Evolutionary conservation across 495 filamentous ascomycete species (phyloP), one percentile per base, ranked within the genome.

Genomic region (Trichoderma virens): DNA sequence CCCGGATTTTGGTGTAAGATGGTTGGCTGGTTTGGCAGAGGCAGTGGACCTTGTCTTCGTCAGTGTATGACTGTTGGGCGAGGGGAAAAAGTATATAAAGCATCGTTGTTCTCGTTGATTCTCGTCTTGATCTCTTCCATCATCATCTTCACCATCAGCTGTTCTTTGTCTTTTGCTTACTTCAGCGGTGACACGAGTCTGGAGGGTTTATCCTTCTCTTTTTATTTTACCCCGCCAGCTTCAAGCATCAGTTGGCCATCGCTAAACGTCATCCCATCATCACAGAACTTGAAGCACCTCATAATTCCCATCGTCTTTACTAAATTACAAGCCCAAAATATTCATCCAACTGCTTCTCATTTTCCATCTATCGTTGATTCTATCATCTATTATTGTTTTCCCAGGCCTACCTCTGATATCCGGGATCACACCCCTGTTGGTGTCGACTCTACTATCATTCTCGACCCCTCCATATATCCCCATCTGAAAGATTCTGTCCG

Each of bases 1-100:
- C n/a, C n/a, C n/a, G n/a, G n/a, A n/a, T n/a, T n/a, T n/a, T 5
- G 18, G 45, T 51, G 45, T 51, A 51, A 51, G 20, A 51, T 51
- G 45, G 45, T 51, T 51, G 45, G 45, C 45, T 51, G 45, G 9
- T n/a, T 51, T 51, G n/a, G n/a, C n/a, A n/a, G n/a, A n/a, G n/a
- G n/a, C n/a, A 51, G 45, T 51, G 45, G 20, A 25, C 14, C 18
- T 18, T 41, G 38, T 0, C 13, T 16, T 11, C 18, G 2, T 11
- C 13, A 41, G 14, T 11, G 38, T 41, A 41, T 41, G 13, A 41
- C 38, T 2, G 18, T 5, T 9, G 38, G 18, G 38, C 3, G 38
- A 41, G n/a, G n/a, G 38, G 5, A 41, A 41, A 41, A 41, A 41
- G 13, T 41, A 41, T 18, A 16, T 41, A 41, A 41, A 41, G 38